Conservation (phyloP, 1,284 basidiomycete species). For the Meira nashicola region DNA sequence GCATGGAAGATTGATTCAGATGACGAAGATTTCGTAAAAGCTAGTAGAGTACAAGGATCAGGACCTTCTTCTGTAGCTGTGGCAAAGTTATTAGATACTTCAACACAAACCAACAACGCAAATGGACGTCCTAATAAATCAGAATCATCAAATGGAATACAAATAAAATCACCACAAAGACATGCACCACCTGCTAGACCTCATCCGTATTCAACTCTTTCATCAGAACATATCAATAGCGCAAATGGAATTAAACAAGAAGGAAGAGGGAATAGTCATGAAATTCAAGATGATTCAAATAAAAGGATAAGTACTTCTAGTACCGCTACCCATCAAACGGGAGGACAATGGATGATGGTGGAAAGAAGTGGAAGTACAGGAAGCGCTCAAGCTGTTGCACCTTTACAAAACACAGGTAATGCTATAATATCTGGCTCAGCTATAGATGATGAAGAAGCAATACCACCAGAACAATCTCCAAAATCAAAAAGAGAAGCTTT, state of each 20-base stretch:
- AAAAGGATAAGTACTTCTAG: not conserved
- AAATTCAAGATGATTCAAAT: no score
- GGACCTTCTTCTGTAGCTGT: not conserved
- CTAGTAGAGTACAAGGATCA: constrained; percentile 20
- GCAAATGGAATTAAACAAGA: not conserved
- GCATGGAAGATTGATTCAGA: constrained; percentile 50
- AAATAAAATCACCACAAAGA: constrained; percentile 1
- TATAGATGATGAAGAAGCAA: not conserved
- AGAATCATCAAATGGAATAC: not conserved
- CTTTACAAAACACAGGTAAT: not conserved
- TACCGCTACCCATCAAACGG: not conserved
- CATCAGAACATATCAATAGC: constrained; percentile 1
- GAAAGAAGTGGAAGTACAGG: not conserved
- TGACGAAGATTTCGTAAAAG: constrained; percentile 50
- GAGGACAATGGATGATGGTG: constrained; percentile 6
- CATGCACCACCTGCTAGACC: constrained; percentile 18
- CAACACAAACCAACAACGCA: not conserved
- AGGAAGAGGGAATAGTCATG: not conserved
- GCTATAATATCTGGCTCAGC: not conserved
- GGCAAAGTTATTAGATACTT: constrained; percentile 5
- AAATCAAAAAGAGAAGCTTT: not conserved
- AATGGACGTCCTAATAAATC: not conserved
- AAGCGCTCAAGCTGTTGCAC: not conserved
- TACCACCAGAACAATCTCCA: not conserved
- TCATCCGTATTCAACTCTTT: constrained; percentile 7